Base-by-base conservation (phyloP, 495 filamentous ascomycete genomes). In the Aspergillus homomorphus region DNA sequence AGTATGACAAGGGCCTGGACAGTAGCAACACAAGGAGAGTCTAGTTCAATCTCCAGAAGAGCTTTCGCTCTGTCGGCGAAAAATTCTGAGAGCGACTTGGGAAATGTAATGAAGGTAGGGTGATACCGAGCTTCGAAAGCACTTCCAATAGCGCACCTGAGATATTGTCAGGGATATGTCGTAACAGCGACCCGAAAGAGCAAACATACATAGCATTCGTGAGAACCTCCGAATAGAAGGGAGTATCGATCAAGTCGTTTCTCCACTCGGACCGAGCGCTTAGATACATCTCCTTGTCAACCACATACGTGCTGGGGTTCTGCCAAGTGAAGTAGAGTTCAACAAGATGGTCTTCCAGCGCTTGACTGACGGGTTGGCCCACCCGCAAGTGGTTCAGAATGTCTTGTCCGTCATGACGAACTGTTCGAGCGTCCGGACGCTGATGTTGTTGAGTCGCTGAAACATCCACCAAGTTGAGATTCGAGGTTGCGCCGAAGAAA, bases 251-350 rank as follows among this genome's bases (percentile, higher is more conserved):
- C 26, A 65, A 63, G 53, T 75, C 72, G 30, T 75, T 67, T 18
- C 76, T 68, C 76, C 76, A 78, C 33, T 74, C 75, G 15, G 57
- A 58, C 23, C 76, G 63, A 19, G 76, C 74, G 24, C 61, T 69
- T 64, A 73, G 69, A 46, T 69, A 81, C 75, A 80, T 80, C 51
- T 77, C 73, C 20, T 74, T 73, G 53, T 82, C 75, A 6, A 82
- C 78, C 6, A 80, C 71, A 50, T 80, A 79, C 15, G 77, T 71
- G 58, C 73, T 76, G 12, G 77, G 70, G 26, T 81, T 78, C 60
- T 82, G 72, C 80, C 80, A 82, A 1, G 76, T 74, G 50, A 82
- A 81, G 54, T 77, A 82, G 0, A 82, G 71, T 54, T 80, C 70
- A 14, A 76, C 65, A 1, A 82, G 69, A 59, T 81, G 78, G 28